Evolutionary conservation across 371 early-diverging fungal genomes (phyloP), one percentile per base, ranked within the genome.

Genomic region (Mucor indicus): DNA sequence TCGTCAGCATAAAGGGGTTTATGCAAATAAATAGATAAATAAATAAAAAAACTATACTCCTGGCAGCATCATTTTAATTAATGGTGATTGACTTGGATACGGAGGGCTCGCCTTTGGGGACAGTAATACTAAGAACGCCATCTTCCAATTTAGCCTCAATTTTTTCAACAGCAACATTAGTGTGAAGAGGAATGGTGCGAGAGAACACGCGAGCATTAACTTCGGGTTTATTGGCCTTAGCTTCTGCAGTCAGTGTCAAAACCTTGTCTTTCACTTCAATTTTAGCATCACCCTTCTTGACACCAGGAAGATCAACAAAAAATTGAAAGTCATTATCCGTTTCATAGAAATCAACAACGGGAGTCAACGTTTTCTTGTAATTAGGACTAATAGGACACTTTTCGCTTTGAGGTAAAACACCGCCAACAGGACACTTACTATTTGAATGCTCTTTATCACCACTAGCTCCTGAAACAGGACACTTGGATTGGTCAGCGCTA

Each of bases 141-240:
- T 84, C 57, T 8, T 79, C 50, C 50, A 75, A 79, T 22, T 67
- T 72, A 46, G 83, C 84, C 12, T 67, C 49, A 37, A 77, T 72
- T 3, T 71, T 59, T 12, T 76, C 75, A 23, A 50, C 35, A 21
- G 75, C 67, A 16, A 75, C 72, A 31, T 62, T 57, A 15, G 55
- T 64, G 2, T 84, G 85, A 16, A 86, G 48, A 8, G 72, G 62
- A 22, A 86, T 27, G 11, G 11, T 11, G 11, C 29, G 29, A 27
- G 29, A 27, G 29, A 27, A 27, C 7, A 27, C 11, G 11, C 29
- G 29, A 27, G 29, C 29, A 27, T 27, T 11, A 5, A 7, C 29
- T 27, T 27, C 29, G 11, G 7, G 7, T 7, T 7, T 11, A 27
- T 7, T 11, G 29, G 29, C 11, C 29, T 27, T 27, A 7, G 11